These are phyloP conservation scores for Cystofilobasidium capitatum DNA, from an alignment of 768 basidiomycete species.

Conservation along the genomic window DNA sequence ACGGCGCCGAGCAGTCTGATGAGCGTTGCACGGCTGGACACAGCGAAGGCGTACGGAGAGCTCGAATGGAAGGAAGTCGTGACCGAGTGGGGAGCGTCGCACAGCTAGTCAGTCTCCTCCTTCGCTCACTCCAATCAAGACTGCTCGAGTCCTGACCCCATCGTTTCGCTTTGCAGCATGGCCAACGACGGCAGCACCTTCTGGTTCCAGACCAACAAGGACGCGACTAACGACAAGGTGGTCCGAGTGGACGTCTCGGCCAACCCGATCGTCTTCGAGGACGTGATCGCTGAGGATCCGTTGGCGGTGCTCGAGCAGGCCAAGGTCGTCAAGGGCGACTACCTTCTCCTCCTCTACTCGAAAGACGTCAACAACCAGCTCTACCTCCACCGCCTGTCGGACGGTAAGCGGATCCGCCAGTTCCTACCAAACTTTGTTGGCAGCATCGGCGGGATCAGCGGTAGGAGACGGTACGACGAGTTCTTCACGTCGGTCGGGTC, in stretches of 20 bases:
- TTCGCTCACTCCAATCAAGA: neutral
- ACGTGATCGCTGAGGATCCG: constrained; percentile 60
- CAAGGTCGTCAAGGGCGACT: constrained; percentile 48
- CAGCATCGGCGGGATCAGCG: constrained; percentile 47
- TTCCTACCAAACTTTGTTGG: constrained; percentile 62
- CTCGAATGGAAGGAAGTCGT: constrained; percentile 66
- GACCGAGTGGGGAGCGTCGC: constrained; percentile 59
- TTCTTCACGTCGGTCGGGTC: constrained; percentile 47
- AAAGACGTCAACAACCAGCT: constrained; percentile 73
- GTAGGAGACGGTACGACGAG: constrained; percentile 48
- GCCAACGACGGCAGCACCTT: constrained; percentile 56
- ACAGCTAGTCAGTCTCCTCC: constrained; percentile 16
- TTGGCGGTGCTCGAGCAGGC: constrained; percentile 52
- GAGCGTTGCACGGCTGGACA: constrained; percentile 60
- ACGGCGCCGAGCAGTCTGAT: constrained; percentile 43
- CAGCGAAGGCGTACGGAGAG: constrained; percentile 42
- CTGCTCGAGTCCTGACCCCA: neutral
- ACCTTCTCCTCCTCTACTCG: constrained; percentile 57
- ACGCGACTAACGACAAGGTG: constrained; percentile 59
- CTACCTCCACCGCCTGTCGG: constrained; percentile 52
- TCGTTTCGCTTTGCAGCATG: constrained; percentile 43
- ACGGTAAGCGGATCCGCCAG: constrained; percentile 49
- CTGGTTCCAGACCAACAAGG: constrained; percentile 56
- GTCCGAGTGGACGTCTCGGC: constrained; percentile 53
- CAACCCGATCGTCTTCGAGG: constrained; percentile 45